Percentiles rank a stretch among this genome's conserved stretches.
These are phyloP conservation scores for Penicillium sclerotigenum DNA, from an alignment of 2,329 filamentous ascomycete species.

Conservation along the genomic window DNA sequence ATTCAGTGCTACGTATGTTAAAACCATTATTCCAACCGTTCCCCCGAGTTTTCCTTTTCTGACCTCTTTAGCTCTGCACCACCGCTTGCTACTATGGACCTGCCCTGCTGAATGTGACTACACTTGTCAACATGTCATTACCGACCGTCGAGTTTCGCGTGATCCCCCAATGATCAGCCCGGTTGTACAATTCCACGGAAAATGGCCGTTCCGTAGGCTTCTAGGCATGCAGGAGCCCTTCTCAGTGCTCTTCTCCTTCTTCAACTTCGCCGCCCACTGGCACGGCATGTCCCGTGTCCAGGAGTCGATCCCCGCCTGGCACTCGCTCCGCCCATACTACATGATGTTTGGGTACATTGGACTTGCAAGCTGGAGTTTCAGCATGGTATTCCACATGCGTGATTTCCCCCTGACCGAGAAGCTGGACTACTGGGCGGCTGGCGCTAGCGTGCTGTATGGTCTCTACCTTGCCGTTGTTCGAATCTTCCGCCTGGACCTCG, in stretches of 20 bases:
- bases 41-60: constrained; percentile 11
- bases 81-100: constrained; percentile 84
- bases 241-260: constrained; percentile 85
- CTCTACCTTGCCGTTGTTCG: constrained; percentile 80
- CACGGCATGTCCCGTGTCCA: constrained; percentile 70
- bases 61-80: constrained; percentile 65
- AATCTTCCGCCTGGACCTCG: constrained; percentile 74
- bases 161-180: constrained; percentile 62
- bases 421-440: constrained; percentile 93
- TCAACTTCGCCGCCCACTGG: constrained; percentile 85
- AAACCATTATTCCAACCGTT: neutral
- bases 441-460: constrained; percentile 84
- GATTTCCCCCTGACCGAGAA: constrained; percentile 87
- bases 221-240: constrained; percentile 93
- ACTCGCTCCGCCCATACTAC: constrained; percentile 79
- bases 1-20: constrained; percentile 67
- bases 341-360: constrained; percentile 75
- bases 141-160: constrained; percentile 63
- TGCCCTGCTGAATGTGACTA: constrained; percentile 96
- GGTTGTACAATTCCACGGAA: constrained; percentile 92
- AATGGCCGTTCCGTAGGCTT: constrained; percentile 94
- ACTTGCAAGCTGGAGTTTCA: constrained; percentile 79
- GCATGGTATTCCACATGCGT: constrained; percentile 86
- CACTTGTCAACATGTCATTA: constrained; percentile 92
- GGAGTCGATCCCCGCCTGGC: constrained; percentile 65